phyloP scores from a whole-genome alignment of 1,284 basidiomycete species.

The Sporisorium exsertum region DNA sequence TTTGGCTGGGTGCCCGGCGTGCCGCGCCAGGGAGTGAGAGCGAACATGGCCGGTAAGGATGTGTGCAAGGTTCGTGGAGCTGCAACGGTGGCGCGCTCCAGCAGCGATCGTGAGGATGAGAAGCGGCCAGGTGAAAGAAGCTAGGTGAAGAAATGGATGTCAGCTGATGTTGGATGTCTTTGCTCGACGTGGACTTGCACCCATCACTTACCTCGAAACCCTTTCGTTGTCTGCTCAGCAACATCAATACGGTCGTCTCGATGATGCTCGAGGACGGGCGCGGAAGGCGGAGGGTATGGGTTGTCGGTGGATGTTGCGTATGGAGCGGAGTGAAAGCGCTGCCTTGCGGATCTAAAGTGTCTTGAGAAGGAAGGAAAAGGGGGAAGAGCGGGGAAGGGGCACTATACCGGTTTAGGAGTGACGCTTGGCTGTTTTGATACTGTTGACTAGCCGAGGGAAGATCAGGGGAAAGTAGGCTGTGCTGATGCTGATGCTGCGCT shows the following conservation, averaged over 20 bases:
- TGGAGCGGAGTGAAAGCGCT: not conserved
- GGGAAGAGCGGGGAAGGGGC: slow-evolving; percentile 3
- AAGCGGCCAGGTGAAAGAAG: slow-evolving; percentile 39
- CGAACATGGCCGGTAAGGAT: slow-evolving; percentile 66
- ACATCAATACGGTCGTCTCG: slow-evolving; percentile 45
- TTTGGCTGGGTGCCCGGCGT: slow-evolving; percentile 63
- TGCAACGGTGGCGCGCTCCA: slow-evolving; percentile 16
- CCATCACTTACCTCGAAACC: slow-evolving; percentile 36
- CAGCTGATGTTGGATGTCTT: not conserved
- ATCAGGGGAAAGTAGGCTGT: not conserved
- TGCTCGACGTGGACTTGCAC: too few species aligned
- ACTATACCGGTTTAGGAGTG: slow-evolving; percentile 26
- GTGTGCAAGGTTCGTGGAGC: slow-evolving; percentile 34
- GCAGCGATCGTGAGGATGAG: slow-evolving; percentile 15
- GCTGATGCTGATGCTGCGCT: not conserved
- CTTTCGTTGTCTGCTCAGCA: slow-evolving; percentile 47
- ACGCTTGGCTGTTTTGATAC: not conserved
- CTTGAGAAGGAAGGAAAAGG: slow-evolving; percentile 1
- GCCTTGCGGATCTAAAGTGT: not conserved
- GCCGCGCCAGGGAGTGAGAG: slow-evolving; percentile 66
- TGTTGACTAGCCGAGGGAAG: not conserved
- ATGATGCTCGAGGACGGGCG: slow-evolving; percentile 27
- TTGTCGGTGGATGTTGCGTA: slow-evolving; percentile 1
- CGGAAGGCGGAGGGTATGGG: slow-evolving; percentile 4
- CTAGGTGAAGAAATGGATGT: slow-evolving; percentile 7